Conservation (phyloP, 108 stramenopile species). For the Nitzschia inconspicua region DNA sequence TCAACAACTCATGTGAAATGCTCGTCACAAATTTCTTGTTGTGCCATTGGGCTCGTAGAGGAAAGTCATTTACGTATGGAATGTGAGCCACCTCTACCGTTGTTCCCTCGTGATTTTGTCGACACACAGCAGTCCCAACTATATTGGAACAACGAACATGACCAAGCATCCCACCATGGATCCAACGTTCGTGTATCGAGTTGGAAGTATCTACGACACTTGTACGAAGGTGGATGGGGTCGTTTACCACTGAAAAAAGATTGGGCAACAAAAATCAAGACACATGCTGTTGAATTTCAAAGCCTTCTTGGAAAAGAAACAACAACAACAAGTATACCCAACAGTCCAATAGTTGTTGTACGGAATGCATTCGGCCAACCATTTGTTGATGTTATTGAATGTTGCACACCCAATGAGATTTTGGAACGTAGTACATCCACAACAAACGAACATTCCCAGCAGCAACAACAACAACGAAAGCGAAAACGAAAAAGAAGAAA, state of each 20-base stretch:
- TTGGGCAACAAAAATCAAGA: not conserved
- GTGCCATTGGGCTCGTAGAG: constrained; percentile 73
- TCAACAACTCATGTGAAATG: too few species aligned
- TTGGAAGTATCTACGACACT: constrained; percentile 9
- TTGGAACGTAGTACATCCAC: not conserved
- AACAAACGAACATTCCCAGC: constrained; percentile 7
- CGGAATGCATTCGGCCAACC: constrained; percentile 69
- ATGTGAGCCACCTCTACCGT: constrained; percentile 62
- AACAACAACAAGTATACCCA: not conserved
- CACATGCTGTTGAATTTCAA: not conserved
- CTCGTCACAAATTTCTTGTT: too few species aligned
- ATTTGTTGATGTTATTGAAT: constrained; percentile 46
- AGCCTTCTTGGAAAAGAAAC: not conserved
- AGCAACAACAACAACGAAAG: constrained; percentile 3
- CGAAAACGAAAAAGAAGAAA: constrained; percentile 32
- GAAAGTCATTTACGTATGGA: constrained; percentile 55
- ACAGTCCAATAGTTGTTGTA: constrained; percentile 51
- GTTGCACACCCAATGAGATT: constrained; percentile 14
- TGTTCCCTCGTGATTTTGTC: constrained; percentile 77
- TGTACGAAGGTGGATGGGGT: constrained; percentile 35
- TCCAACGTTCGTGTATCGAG: not conserved
- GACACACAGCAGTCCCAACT: constrained; percentile 46
- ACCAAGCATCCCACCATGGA: constrained; percentile 2
- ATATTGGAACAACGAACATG: constrained; percentile 60
- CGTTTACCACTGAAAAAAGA: constrained; percentile 9